Evolutionary conservation across 257 asterid species (phyloP).

Genomic region (Capsicum baccatum): DNA sequence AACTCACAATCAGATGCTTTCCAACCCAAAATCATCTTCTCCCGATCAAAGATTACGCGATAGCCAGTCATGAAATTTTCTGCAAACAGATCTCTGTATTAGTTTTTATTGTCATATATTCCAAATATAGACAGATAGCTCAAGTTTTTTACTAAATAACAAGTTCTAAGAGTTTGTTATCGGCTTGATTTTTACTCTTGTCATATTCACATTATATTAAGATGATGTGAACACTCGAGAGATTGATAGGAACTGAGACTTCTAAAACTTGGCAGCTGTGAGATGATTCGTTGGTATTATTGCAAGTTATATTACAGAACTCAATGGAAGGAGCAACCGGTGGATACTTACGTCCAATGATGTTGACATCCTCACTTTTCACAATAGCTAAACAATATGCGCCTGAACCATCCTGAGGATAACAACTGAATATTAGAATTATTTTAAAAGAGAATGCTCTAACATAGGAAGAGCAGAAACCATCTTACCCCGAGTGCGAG

Average conservation of each 20-base stretch:
- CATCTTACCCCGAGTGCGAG: constrained; percentile 56
- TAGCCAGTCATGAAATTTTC: constrained; percentile 96
- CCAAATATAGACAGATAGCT: neutral
- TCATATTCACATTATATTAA: neutral
- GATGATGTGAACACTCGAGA: neutral
- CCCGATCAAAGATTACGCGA: constrained; percentile 81
- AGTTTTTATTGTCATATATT: constrained; percentile 15
- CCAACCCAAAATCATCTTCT: constrained; percentile 92
- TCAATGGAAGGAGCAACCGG: neutral
- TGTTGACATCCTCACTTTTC: constrained; percentile 74
- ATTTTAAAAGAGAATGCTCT: constrained; percentile 25
- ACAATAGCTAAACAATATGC: constrained; percentile 81
- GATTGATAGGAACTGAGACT: neutral
- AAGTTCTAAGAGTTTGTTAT: constrained; percentile 6
- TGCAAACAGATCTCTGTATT: constrained; percentile 38
- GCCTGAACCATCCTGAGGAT: constrained; percentile 52
- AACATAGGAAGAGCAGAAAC: constrained; percentile 9
- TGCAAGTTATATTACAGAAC: neutral
- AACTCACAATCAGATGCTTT: constrained; percentile 76
- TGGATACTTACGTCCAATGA: constrained; percentile 91
- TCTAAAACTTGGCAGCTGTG: neutral
- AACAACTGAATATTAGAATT: constrained; percentile 31
- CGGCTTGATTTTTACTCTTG: neutral
- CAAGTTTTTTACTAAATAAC: neutral
- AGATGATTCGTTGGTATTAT: neutral